phyloP scores from a whole-genome alignment of 208 protist species.

The Phytomonas francai region DNA sequence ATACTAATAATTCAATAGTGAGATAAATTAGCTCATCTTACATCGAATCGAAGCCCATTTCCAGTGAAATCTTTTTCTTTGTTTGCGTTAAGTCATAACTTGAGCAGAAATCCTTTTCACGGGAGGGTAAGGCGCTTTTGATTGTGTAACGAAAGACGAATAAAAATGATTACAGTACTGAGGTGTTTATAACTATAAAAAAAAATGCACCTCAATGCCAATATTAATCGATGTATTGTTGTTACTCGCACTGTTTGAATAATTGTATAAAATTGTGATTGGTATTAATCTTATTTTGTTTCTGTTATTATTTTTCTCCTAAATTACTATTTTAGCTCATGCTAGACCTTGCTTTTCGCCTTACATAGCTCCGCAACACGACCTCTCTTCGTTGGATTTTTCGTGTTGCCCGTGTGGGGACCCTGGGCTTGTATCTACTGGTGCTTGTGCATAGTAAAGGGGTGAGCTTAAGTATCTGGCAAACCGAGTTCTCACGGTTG shows the following conservation, averaged over 20 bases:
- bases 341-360: not conserved
- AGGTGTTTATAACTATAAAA: not conserved
- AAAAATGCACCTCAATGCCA: not conserved
- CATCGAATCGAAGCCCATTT: not conserved
- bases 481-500: not conserved
- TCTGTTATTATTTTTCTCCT: not conserved
- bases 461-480: not conserved
- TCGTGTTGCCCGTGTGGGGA: not conserved
- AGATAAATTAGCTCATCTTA: not conserved
- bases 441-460: not conserved
- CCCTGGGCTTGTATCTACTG: not conserved
- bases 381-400: not conserved
- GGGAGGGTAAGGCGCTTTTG: not conserved
- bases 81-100: not conserved
- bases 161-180: not conserved
- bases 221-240: not conserved
- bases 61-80: not conserved
- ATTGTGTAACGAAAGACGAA: not conserved
- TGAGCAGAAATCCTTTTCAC: not conserved
- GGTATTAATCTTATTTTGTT: not conserved
- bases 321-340: not conserved
- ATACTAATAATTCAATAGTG: not conserved
- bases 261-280: not conserved
- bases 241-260: not conserved
- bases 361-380: not conserved